Evolutionary conservation across 108 stramenopile genomes (phyloP).

Genomic region (Aurantiochytrium sp.): DNA sequence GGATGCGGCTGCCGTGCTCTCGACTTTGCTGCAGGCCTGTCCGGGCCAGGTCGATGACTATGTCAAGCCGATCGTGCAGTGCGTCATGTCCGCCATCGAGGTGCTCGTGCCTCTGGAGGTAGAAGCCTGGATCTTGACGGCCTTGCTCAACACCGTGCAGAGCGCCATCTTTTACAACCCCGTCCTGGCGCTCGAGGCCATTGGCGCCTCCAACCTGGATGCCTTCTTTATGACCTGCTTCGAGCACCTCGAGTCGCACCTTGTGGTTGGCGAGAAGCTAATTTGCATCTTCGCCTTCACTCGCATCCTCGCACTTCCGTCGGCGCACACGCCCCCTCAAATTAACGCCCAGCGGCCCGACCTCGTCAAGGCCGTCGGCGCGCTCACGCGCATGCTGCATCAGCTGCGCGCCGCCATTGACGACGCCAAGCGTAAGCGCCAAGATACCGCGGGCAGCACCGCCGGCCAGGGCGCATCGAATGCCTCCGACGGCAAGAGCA

Average conservation of each 20-base stretch:
- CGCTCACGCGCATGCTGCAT: neutral
- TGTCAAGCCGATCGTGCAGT: neutral
- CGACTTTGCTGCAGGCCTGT: neutral
- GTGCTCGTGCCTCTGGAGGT: neutral
- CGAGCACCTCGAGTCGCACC: slow-evolving; percentile 22
- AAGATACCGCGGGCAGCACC: neutral
- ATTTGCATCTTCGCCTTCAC: neutral
- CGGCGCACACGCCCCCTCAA: neutral
- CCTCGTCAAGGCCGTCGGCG: neutral
- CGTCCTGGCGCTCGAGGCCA: neutral
- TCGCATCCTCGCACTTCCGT: neutral
- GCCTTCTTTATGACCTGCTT: neutral
- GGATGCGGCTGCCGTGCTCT: neutral
- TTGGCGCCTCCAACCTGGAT: neutral
- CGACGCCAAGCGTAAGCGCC: neutral
- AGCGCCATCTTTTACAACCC: slow-evolving; percentile 18
- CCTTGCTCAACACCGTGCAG: neutral
- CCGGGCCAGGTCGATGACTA: neutral
- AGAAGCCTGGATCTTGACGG: neutral
- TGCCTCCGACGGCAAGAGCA: neutral
- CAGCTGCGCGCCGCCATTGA: neutral
- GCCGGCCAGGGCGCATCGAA: neutral
- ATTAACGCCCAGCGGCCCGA: neutral
- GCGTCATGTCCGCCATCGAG: neutral
- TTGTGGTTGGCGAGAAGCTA: neutral